Evolutionary conservation across 2,329 filamentous ascomycete species (phyloP).

Genomic region (Ophiostoma ulmi): DNA sequence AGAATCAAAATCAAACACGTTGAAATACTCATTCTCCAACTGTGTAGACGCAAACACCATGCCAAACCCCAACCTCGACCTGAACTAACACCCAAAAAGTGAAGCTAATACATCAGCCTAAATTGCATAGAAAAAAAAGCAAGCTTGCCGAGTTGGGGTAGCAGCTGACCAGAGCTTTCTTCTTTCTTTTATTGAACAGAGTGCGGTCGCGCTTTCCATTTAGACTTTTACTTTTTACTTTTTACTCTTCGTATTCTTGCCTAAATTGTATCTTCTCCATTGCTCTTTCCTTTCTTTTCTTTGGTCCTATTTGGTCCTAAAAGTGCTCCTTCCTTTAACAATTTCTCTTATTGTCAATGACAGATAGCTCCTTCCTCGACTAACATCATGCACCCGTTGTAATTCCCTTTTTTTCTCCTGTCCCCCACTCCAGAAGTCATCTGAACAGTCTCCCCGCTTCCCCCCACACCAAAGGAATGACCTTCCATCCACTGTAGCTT

Average conservation of each 20-base stretch:
- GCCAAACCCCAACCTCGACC: neutral
- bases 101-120: slow-evolving; percentile 12
- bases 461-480: neutral
- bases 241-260: slow-evolving; percentile 1
- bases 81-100: neutral
- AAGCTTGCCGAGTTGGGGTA: slow-evolving; percentile 12
- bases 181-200: neutral
- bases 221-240: neutral
- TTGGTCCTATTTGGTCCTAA: neutral
- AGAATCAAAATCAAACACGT: neutral
- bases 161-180: neutral
- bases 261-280: neutral
- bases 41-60: neutral
- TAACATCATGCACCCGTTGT: neutral
- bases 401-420: neutral
- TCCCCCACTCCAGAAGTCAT: slow-evolving; percentile 3
- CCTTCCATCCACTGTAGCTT: neutral
- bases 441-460: neutral
- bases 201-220: neutral
- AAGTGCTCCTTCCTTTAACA: neutral
- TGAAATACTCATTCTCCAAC: neutral
- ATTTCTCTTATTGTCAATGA: neutral
- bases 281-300: neutral
- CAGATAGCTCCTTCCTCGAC: neutral
- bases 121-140: neutral